Conservation (phyloP, 257 asterid genomes). For the Lycium ferocissimum region DNA sequence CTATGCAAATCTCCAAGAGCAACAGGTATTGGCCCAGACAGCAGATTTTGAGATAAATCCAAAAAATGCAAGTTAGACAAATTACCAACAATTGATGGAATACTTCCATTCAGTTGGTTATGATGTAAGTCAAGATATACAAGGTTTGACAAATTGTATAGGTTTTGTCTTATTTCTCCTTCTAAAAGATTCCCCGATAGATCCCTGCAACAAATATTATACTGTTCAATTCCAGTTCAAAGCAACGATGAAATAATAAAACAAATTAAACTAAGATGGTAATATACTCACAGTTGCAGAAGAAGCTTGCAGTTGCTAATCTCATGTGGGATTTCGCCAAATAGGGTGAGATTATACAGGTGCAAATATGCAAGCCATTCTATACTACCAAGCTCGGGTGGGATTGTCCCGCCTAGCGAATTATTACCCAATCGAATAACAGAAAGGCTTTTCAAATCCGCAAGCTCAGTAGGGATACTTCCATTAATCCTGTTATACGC, state of each 20-base stretch:
- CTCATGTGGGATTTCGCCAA: slow-evolving; percentile 74
- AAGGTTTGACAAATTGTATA: slow-evolving; percentile 72
- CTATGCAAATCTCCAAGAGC: slow-evolving; percentile 60
- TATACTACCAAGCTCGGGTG: slow-evolving; percentile 64
- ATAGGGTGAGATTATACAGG: slow-evolving; percentile 65
- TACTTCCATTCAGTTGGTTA: slow-evolving; percentile 68
- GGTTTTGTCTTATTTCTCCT: slow-evolving; percentile 67
- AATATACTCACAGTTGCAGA: slow-evolving; percentile 79
- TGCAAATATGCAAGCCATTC: slow-evolving; percentile 92
- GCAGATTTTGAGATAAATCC: slow-evolving; percentile 70
- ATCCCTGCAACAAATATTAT: slow-evolving; percentile 61
- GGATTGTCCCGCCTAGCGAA: slow-evolving; percentile 68
- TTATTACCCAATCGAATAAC: slow-evolving; percentile 72
- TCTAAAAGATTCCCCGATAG: slow-evolving; percentile 67
- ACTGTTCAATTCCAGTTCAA: slow-evolving; percentile 25
- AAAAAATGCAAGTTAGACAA: slow-evolving; percentile 64
- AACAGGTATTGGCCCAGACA: slow-evolving; percentile 70
- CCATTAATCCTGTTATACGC: slow-evolving; percentile 74
- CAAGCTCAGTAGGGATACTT: slow-evolving; percentile 66
- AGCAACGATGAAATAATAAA: not conserved
- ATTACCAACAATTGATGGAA: slow-evolving; percentile 66
- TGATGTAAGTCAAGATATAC: slow-evolving; percentile 71
- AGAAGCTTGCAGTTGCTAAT: slow-evolving; percentile 79
- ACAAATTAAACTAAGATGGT: not conserved
- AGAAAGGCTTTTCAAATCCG: slow-evolving; percentile 61